Evolutionary conservation across 176 grass and related monocot species (phyloP).

Genomic region (Musa troglodytarum): DNA sequence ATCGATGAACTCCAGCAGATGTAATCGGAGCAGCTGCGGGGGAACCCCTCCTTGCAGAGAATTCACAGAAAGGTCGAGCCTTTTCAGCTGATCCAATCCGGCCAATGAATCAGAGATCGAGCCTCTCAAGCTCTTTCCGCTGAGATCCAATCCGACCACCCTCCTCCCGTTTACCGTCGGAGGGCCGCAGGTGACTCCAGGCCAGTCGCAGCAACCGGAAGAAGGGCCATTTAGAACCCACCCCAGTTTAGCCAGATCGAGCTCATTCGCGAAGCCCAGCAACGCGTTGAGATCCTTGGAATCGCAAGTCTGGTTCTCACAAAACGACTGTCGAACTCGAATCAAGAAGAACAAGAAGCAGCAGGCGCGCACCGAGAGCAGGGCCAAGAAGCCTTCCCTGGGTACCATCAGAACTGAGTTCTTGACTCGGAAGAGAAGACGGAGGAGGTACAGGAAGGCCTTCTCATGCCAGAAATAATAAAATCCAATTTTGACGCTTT

Average conservation of each 20-base stretch:
- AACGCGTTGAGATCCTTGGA: conserved; percentile 45
- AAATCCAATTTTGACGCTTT: not conserved
- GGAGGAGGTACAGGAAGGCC: not conserved
- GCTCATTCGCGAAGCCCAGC: conserved; percentile 29
- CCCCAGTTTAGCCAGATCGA: conserved; percentile 33
- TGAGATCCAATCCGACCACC: conserved; percentile 62
- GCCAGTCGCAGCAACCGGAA: conserved; percentile 59
- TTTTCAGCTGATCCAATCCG: conserved; percentile 36
- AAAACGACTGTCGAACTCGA: not conserved
- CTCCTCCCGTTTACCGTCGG: conserved; percentile 1
- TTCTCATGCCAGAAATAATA: not conserved
- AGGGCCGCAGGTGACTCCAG: conserved; percentile 45
- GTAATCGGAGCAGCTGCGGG: conserved; percentile 27
- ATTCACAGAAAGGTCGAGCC: conserved; percentile 62
- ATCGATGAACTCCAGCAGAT: conserved; percentile 45
- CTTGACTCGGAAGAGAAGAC: not conserved
- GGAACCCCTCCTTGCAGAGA: conserved; percentile 30
- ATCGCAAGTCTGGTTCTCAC: conserved; percentile 45
- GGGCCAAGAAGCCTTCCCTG: not conserved
- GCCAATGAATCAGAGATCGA: conserved; percentile 32
- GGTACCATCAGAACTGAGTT: not conserved
- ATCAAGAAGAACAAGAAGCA: not conserved
- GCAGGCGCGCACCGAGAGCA: not conserved
- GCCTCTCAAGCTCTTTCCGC: conserved; percentile 46
- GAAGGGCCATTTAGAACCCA: conserved; percentile 34